Base-by-base conservation (phyloP, 441 rosid species). In the Pelargonium myrrhifolium region DNA sequence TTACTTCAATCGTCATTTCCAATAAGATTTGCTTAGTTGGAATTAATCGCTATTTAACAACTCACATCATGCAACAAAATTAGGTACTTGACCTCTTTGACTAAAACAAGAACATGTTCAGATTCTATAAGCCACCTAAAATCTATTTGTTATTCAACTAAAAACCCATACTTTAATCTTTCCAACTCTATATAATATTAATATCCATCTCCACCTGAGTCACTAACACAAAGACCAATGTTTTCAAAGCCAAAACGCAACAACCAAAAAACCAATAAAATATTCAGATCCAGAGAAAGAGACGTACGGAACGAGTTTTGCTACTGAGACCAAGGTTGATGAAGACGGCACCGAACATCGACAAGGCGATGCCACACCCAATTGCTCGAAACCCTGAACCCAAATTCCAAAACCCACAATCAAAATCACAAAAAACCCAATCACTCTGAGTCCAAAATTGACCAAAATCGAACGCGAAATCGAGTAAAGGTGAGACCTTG, bases 341-440 rank as follows among this genome's bases (percentile, higher is more conserved):
- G 75, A 92, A 76, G 67, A 87, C 0, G 40, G 95, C 81, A 70
- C 77, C 65, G 1, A 64, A 53, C 7, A 72, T 39, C 5, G 98
- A 92, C 66, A 89, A 66, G 2, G 65, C 0, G 40, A 82, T 35
- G 7, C 92, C 86, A 60, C 79, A 74, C 10, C 98, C 98, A 3
- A 92, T 87, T 62, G 98, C 89, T 42, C 98, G 82, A 66, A 89
- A 84, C 9, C 98, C 98, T 88, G 81, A 74, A 9, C 14, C 28
- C 9, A 9, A 4, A 59, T 8, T 43, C 4, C 9, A 63, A 15
- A 21, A 64, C 8, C 35, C 37, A 62, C 15, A 0, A 45, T n/a
- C 6, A 24, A 58, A 17, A 15, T 22, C 65, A 31, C 11, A n/a
- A 3, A 58, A 10, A 42, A 0, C 24, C 2, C 10, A 12, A 3